These are phyloP conservation scores for Psophocarpus tetragonolobus DNA, from an alignment of 306 rosid genomes.

Conservation along the genomic window DNA sequence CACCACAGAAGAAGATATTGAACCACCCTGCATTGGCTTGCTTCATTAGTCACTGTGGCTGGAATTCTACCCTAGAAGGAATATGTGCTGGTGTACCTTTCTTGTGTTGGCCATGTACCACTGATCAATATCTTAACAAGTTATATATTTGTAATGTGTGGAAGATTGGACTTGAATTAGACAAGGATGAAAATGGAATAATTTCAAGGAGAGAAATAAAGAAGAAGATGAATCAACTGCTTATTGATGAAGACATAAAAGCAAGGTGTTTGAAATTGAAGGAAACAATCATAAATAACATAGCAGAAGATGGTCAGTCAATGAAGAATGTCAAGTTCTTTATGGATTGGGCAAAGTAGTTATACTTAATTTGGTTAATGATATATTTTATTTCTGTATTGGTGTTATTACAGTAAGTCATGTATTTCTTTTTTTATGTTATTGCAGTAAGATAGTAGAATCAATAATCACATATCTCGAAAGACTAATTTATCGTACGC, in stretches of 20 bases:
- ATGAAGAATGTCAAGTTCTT: neutral
- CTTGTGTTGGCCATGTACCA: slow-evolving; percentile 32
- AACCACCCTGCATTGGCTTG: slow-evolving; percentile 41
- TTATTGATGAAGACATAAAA: neutral
- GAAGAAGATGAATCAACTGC: slow-evolving; percentile 22
- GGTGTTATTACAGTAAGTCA: neutral
- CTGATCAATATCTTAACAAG: slow-evolving; percentile 24
- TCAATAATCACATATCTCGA: neutral
- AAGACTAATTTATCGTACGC: too few relatives aligned
- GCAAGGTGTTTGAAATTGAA: neutral
- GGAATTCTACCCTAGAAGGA: slow-evolving; percentile 55
- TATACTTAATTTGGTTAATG: neutral
- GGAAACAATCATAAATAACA: neutral
- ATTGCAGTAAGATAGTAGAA: neutral
- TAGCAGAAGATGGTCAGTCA: neutral
- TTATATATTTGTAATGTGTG: slow-evolving; percentile 40
- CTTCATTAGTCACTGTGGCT: slow-evolving; percentile 59
- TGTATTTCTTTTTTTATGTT: neutral
- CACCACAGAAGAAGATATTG: slow-evolving; percentile 43
- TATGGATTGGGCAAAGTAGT: neutral
- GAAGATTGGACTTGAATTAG: slow-evolving; percentile 33
- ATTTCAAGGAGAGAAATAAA: slow-evolving; percentile 28
- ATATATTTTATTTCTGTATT: neutral
- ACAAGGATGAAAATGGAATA: slow-evolving; percentile 31
- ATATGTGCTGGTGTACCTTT: slow-evolving; percentile 41